A percentile compares a stretch with the other conserved stretches of the same genome.
Conservation (phyloP, 1,139 yeast species). For the Scheffersomyces cryptocercus region DNA sequence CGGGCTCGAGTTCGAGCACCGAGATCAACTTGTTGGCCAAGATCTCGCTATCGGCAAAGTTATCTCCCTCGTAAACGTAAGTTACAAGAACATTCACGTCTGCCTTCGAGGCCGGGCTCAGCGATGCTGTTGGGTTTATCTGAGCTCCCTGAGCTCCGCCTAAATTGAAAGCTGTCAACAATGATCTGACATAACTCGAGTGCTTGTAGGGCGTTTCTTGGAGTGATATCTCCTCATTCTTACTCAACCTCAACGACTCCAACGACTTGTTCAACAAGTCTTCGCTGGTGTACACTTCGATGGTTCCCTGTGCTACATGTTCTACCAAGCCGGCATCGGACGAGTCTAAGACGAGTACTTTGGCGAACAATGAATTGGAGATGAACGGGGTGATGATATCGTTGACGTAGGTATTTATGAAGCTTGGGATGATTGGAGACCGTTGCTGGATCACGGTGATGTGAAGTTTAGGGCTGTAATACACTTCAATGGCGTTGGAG, state of each 20-base stretch:
- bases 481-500: constrained; percentile 64
- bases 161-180: constrained; percentile 2
- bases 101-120: constrained; percentile 7
- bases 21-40: constrained; percentile 46
- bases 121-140: neutral
- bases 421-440: constrained; percentile 78
- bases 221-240: constrained; percentile 6
- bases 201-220: constrained; percentile 10
- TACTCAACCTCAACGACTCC: constrained; percentile 26
- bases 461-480: constrained; percentile 35
- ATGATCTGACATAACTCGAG: constrained; percentile 10
- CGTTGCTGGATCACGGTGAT: constrained; percentile 74
- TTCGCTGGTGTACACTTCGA: constrained; percentile 34
- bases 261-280: constrained; percentile 35
- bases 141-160: constrained; percentile 3
- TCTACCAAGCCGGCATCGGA: constrained; percentile 61
- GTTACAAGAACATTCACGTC: constrained; percentile 35
- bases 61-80: constrained; percentile 88
- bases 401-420: constrained; percentile 49
- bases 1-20: constrained; percentile 24
- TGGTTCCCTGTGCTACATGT: constrained; percentile 20
- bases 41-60: constrained; percentile 66
- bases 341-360: constrained; percentile 66
- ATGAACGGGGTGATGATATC: constrained; percentile 58
- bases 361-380: constrained; percentile 34